Base-by-base conservation (phyloP, 1,139 yeast genomes). In the Kodamaea suecica region DNA sequence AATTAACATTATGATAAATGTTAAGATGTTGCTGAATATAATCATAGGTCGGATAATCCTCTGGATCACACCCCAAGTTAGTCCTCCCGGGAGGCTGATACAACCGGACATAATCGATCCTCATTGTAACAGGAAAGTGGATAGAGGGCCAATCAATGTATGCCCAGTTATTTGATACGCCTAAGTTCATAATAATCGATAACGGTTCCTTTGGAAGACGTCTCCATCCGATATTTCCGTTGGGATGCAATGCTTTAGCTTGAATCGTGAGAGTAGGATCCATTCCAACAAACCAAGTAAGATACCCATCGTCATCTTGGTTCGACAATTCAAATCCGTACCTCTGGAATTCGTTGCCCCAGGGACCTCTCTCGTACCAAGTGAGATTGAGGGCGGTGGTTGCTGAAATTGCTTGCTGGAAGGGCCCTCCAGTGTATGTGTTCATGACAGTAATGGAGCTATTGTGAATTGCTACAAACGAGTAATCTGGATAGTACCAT, bases 401-500 rank as follows among this genome's bases (percentile, higher is more conserved):
- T 2, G 53, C 60, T 3, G 61, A 55, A 6, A 58, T 47, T 1
- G 63, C 63, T 34, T 58, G 59, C 35, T 58, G 63, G 38, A 55
- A 52, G 3, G 62, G 62, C 1, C 63, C 61, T 2, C 63, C 63
- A 7, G 59, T 50, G 31, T 58, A 58, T 1, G 57, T 49, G 42
- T 58, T 58, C 59, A 58, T 54, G 17, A 53, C 40, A 9, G 62
- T 56, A 25, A 55, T 38, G 3, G 50, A 44, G 15, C 37, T 26
- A 31, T 58, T 50, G 37, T 53, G 42, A 26, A 58, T 49, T 10
- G 45, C 44, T 11, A 57, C 37, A 30, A 49, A 58, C 30, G 50
- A 45, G 41, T 57, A 57, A 36, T 58, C 61, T 4, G 61, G 61
- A 36, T 48, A 44, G 35, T 57, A 58, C 63, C 63, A 58, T 13